A percentile compares a stretch with the other conserved stretches of the same genome.
phyloP scores from a whole-genome alignment of 257 asterid genomes.

The Forsythia suspensa region DNA sequence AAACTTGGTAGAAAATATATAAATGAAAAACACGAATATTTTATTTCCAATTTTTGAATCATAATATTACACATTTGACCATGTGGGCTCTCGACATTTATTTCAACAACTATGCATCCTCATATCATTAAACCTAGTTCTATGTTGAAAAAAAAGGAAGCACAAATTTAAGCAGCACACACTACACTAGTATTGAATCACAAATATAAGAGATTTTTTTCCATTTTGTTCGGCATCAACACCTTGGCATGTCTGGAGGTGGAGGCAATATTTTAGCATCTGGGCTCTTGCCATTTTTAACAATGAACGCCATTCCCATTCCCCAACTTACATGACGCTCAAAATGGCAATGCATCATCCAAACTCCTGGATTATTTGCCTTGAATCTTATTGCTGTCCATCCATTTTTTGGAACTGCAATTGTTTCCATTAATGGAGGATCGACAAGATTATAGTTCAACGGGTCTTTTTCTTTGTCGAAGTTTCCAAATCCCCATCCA shows the following conservation, averaged over 20 bases:
- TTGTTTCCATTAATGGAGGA: slow-evolving; percentile 52
- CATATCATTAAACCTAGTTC: too few species aligned
- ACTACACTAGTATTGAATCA: not conserved
- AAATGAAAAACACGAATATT: too few species aligned
- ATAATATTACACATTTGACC: too few species aligned
- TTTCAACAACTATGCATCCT: too few species aligned
- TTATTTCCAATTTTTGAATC: too few species aligned
- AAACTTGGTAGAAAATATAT: too few species aligned
- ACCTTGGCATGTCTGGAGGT: slow-evolving; percentile 44
- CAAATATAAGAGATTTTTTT: not conserved
- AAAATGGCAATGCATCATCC: slow-evolving; percentile 55
- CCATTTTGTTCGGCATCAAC: slow-evolving; percentile 22
- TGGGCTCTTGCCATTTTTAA: slow-evolving; percentile 31
- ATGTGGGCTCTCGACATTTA: too few species aligned
- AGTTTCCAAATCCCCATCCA: slow-evolving; percentile 57
- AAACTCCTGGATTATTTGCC: slow-evolving; percentile 62
- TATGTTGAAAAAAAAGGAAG: not conserved
- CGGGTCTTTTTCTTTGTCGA: slow-evolving; percentile 39
- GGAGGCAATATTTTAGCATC: slow-evolving; percentile 39
- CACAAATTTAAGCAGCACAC: not conserved
- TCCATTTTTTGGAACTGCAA: slow-evolving; percentile 44
- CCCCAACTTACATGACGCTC: slow-evolving; percentile 50
- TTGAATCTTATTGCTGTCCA: slow-evolving; percentile 60
- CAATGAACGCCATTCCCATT: slow-evolving; percentile 46
- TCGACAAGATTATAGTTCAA: slow-evolving; percentile 48